Evolutionary conservation across 805 yeast genomes (phyloP).

Genomic region (Metschnikowia aberdeeniae): DNA sequence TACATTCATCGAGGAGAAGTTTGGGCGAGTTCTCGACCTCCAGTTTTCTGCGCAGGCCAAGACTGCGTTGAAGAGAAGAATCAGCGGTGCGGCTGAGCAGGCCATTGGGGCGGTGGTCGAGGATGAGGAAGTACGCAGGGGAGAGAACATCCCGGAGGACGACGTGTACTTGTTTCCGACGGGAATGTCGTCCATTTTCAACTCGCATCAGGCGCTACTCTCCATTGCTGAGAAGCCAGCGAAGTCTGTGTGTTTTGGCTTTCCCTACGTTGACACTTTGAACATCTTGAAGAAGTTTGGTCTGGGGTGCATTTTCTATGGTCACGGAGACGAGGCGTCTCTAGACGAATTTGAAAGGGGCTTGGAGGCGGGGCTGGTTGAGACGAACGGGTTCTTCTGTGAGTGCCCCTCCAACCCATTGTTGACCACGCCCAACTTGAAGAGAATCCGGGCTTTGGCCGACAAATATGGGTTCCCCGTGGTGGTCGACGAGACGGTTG

Average conservation of each 20-base stretch:
- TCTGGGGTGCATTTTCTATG: conserved; percentile 82
- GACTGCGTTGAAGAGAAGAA: conserved; percentile 65
- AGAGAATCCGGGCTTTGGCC: conserved; percentile 60
- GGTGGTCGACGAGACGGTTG: conserved; percentile 91
- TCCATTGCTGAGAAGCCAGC: conserved; percentile 18
- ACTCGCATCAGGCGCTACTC: conserved; percentile 63
- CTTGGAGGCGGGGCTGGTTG: conserved; percentile 51
- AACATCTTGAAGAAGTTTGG: conserved; percentile 87
- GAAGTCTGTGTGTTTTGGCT: conserved; percentile 90
- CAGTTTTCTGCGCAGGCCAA: conserved; percentile 75
- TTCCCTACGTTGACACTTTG: conserved; percentile 91
- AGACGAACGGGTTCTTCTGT: conserved; percentile 74
- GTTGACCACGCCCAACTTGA: conserved; percentile 76
- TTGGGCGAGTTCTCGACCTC: conserved; percentile 83
- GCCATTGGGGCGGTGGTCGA: conserved; percentile 23
- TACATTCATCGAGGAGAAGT: conserved; percentile 79
- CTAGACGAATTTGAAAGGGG: conserved; percentile 59
- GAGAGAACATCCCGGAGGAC: conserved; percentile 39
- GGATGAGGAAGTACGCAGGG: conserved; percentile 22
- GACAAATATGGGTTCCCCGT: conserved; percentile 69
- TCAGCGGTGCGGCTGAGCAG: conserved; percentile 60
- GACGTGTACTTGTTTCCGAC: conserved; percentile 84
- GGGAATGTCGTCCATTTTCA: conserved; percentile 91
- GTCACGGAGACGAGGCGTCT: conserved; percentile 73
- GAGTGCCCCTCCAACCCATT: conserved; percentile 97